These are phyloP conservation scores for Chaetomium olivaceum DNA, from an alignment of 2,329 filamentous ascomycete genomes.

Conservation along the genomic window DNA sequence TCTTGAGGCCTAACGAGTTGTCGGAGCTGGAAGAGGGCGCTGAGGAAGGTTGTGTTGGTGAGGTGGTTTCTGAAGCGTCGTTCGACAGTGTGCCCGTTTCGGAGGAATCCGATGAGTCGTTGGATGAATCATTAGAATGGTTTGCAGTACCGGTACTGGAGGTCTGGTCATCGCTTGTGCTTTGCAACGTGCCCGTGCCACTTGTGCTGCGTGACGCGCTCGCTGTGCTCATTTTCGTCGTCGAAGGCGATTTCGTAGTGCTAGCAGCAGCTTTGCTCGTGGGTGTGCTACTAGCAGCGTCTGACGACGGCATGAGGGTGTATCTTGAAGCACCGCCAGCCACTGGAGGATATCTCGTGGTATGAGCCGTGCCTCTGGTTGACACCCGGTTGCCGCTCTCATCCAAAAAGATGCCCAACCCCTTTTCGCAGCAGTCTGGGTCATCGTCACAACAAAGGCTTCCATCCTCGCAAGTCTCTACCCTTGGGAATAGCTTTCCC, in stretches of 20 bases:
- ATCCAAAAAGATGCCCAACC: background rate
- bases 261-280: background rate
- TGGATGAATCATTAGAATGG: too few relatives aligned
- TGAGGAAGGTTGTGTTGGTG: background rate
- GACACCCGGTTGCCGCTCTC: background rate
- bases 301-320: background rate
- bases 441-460: conserved; percentile 3
- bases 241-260: too few relatives aligned
- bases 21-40: background rate
- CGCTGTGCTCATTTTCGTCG: too few relatives aligned
- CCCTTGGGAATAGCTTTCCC: background rate
- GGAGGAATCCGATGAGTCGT: background rate
- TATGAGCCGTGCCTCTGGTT: background rate
- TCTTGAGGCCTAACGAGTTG: background rate
- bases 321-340: background rate
- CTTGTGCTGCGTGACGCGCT: too few relatives aligned
- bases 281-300: background rate
- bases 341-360: background rate
- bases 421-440: background rate
- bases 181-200: background rate
- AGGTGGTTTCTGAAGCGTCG: background rate
- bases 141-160: too few relatives aligned
- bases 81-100: background rate
- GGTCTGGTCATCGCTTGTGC: too few relatives aligned
- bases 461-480: background rate